Conservation (phyloP, 345 rosid genomes). For the Syzygium aromaticum region DNA sequence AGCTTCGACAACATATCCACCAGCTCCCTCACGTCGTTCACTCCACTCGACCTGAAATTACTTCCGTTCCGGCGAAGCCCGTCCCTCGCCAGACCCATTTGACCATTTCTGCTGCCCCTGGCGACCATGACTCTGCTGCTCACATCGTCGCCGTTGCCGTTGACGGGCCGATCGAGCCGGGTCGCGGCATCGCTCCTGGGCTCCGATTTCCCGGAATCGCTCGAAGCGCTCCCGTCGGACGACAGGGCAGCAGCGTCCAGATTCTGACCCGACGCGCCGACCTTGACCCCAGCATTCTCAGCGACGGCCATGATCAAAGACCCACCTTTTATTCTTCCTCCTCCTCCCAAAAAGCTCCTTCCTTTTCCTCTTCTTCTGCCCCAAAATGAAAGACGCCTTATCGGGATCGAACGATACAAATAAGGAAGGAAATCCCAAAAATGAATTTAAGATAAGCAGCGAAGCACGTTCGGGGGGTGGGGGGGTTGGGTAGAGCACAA, state of each 20-base stretch:
- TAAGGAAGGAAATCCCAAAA: background rate
- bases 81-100: slow-evolving; percentile 7
- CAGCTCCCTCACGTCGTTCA: slow-evolving; percentile 67
- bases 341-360: background rate
- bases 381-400: background rate
- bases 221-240: slow-evolving; percentile 31
- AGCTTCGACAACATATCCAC: slow-evolving; percentile 77
- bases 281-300: slow-evolving; percentile 79
- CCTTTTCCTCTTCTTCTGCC: background rate
- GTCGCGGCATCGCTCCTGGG: slow-evolving; percentile 28
- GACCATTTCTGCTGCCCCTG: slow-evolving; percentile 16
- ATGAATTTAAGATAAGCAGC: background rate
- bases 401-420: background rate
- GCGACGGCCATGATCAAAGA: slow-evolving; percentile 80
- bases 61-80: slow-evolving; percentile 8
- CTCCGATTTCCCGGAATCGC: slow-evolving; percentile 39
- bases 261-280: slow-evolving; percentile 59
- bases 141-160: slow-evolving; percentile 4
- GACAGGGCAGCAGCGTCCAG: slow-evolving; percentile 31
- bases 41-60: slow-evolving; percentile 8
- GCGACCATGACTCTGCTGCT: slow-evolving; percentile 11
- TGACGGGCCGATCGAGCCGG: background rate
- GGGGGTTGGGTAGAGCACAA: background rate
- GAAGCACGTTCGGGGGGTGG: background rate
- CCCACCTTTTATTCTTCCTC: background rate